Evolutionary conservation across 371 early-diverging fungal genomes (phyloP).

Genomic region (Chytridium lagenaria): DNA sequence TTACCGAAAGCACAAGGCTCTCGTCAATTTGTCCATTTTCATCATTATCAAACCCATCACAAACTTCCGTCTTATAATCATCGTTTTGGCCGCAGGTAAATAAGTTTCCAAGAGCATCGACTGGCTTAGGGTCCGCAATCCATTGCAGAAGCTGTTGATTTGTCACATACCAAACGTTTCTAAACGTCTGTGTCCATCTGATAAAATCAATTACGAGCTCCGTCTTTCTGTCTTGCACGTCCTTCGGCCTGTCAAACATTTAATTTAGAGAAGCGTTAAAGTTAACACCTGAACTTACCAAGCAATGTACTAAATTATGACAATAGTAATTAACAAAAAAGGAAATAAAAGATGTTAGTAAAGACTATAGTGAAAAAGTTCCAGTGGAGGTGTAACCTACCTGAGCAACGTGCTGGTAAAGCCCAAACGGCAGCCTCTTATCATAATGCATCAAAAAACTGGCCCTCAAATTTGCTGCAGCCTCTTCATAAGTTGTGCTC

Average conservation of each 20-base stretch:
- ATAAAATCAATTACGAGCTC: slow-evolving; percentile 4
- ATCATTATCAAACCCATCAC: slow-evolving; percentile 17
- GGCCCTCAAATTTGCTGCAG: slow-evolving; percentile 19
- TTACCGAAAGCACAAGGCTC: not conserved
- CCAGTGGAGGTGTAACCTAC: slow-evolving; percentile 10
- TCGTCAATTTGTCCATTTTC: slow-evolving; percentile 4
- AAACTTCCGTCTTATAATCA: slow-evolving; percentile 1
- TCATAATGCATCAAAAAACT: slow-evolving; percentile 34
- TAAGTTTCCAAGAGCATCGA: not conserved
- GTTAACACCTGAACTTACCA: not conserved
- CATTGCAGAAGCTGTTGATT: slow-evolving; percentile 6
- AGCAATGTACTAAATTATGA: slow-evolving; percentile 14
- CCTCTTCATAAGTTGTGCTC: slow-evolving; percentile 27
- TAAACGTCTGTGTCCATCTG: slow-evolving; percentile 16
- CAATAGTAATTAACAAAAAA: not conserved
- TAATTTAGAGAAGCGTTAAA: not conserved
- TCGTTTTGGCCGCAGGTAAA: slow-evolving; percentile 1
- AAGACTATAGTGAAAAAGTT: not conserved
- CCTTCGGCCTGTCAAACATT: slow-evolving; percentile 7
- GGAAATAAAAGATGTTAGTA: not conserved
- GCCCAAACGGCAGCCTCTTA: slow-evolving; percentile 35
- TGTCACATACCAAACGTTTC: slow-evolving; percentile 19
- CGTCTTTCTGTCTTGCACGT: slow-evolving; percentile 13
- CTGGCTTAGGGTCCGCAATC: slow-evolving; percentile 5
- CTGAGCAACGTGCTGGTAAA: slow-evolving; percentile 39